Base-by-base conservation (phyloP, 306 rosid genomes). In the Abrus precatorius region DNA sequence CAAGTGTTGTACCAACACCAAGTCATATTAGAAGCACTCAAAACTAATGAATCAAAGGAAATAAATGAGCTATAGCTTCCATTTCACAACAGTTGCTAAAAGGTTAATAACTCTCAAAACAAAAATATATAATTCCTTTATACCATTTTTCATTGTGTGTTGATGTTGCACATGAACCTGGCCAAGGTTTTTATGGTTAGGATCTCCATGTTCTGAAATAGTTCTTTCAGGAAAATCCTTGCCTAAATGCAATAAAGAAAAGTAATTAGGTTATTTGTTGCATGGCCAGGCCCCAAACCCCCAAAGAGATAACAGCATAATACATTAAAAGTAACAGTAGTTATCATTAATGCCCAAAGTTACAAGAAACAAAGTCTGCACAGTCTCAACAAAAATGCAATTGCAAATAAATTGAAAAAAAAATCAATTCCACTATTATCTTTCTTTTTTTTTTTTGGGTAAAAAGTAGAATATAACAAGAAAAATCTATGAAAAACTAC, bases 131-230 rank as follows among this genome's bases (percentile, higher is more conserved):
- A 54, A 49, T 49, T 6, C 56, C 52, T 54, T 34, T 71, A 75
- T 78, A 86, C 91, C 93, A 86, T 89, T 81, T 47, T 69, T 76
- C 60, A 41, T 79, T 47, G 47, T 60, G 32, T 66, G 80, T 71
- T 68, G 73, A 52, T 73, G 82, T 76, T 84, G 77, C 76, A 78
- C 85, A 72, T 36, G 83, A 79, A 63, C 81, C 66, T 44, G 83
- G 84, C 77, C 75, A 43, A 29, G 62, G 81, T 36, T 82, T 78
- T 82, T 83, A 72, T 69, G 83, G 55, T 76, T 50, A 54, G 55
- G 87, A 30, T 59, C 81, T 69, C 63, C 85, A 34, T 66, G 67
- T 56, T 80, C 87, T 9, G 83, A 80, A 73, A 55, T 43, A 70
- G 76, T 74, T 76, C 77, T 82, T 74, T 85, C 85, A 5, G 59